Evolutionary conservation across 2,329 filamentous ascomycete species (phyloP), one percentile per base, ranked within the genome.

Genomic region (Trichoderma guizhouense): DNA sequence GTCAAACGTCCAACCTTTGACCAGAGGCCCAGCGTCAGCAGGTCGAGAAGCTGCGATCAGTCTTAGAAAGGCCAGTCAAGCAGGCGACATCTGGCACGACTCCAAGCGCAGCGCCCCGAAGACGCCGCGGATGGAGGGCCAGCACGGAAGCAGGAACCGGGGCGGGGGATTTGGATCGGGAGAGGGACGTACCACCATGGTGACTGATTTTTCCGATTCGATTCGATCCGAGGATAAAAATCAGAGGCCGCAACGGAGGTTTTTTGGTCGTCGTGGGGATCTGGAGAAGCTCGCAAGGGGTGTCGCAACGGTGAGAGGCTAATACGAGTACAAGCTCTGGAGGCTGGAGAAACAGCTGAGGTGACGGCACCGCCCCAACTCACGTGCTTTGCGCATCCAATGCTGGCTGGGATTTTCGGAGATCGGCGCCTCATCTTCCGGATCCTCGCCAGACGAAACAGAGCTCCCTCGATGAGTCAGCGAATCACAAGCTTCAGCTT

Each of bases 1-100:
- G 93, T 93, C 79, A 98, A 85, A 83, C 92, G 91, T 86, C 95
- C 95, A 84, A 98, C 88, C 95, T 98, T 91, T 84, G 85, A 86
- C 87, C 85, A 89, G 77, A 91, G 84, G 82, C 87, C 89, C 84
- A 92, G 87, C 81, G 88, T 90, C 86, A 91, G 89, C 83, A 90
- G 86, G 84, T 90, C 86, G 84, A 90, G 87, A 82, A 90, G 83
- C 87, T 90, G 82, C 80, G 72, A 77, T 72, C 76, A 79, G 77
- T 77, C 77, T 82, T 82, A 81, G 81, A 82, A 74, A 73, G 73
- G 73, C 74, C 73, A 73, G 71, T 74, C 75, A 73, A 77, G 74
- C 73, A 72, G 73, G 69, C 67, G 74, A 73, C 21, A 65, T 66
- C 73, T 73, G 71, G 69, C 71, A 58, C 43, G 47, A 71, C 51